These are phyloP conservation scores for Lentinus tigrinus DNA, from an alignment of 768 basidiomycete species.

Conservation along the genomic window DNA sequence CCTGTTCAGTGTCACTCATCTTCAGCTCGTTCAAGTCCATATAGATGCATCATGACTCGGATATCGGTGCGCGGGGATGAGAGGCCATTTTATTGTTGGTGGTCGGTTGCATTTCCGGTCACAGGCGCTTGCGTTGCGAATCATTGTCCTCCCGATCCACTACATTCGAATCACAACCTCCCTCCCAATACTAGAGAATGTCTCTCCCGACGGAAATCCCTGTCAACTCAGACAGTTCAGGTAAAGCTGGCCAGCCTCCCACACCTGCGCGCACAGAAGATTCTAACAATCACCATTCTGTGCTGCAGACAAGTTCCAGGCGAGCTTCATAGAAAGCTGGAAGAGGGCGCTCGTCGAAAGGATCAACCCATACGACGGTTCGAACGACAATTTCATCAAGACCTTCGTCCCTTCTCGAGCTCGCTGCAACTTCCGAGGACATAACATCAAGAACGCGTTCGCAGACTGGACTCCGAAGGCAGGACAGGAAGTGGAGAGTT, in stretches of 20 bases:
- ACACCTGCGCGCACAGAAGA: background rate
- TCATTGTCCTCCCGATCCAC: no score
- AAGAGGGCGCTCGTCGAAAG: background rate
- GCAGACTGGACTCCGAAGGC: background rate
- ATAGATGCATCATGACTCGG: no score
- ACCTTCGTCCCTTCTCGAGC: background rate
- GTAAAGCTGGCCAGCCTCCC: background rate
- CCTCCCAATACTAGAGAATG: background rate
- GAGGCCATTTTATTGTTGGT: no score
- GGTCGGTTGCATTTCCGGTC: no score
- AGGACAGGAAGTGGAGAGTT: background rate
- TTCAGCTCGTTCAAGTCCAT: no score
- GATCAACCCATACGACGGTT: background rate
- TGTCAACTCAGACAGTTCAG: background rate
- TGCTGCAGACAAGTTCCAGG: no score
- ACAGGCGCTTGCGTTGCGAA: background rate
- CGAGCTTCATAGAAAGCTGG: background rate
- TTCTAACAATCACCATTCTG: background rate
- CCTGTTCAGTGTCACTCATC: no score
- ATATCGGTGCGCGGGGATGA: no score
- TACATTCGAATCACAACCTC: no score
- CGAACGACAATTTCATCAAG: background rate
- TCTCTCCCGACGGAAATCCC: background rate
- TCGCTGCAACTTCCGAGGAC: background rate
- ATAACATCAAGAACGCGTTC: background rate